Evolutionary conservation across 78 protist genomes (phyloP), one percentile per base, ranked within the genome.

Genomic region (Anaeramoeba ignava): DNA sequence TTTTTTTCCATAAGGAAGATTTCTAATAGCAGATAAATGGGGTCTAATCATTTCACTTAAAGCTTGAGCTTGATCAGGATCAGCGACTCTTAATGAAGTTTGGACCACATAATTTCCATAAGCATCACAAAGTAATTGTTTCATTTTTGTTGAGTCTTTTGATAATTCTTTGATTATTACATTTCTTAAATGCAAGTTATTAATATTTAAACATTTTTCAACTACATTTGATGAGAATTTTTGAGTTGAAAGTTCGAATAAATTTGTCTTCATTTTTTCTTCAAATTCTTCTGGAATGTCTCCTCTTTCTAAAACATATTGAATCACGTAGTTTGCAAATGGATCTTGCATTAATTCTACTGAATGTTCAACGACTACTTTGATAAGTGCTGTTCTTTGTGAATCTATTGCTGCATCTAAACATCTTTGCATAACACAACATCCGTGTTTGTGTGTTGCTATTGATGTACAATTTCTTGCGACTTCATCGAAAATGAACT

Each of bases 361-460:
- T 3, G 91, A 85, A 41, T 93, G 73, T 27, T 3, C 3, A 33
- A 87, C 41, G 27, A 92, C 80, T 68, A 85, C 93, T 17, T 3
- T 39, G 39, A 90, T 87, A 40, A 95, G 78, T 81, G 82, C 90
- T 41, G 82, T 38, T 84, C 88, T 85, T 83, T 94, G 98, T 0
- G 33, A 41, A 1, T 41, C 86, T 33, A 81, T 39, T 0, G 96
- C 97, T 67, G 68, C 80, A 73, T 96, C 97, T 39, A 96, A 87
- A 90, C 98, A 94, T 3, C 98, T 86, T 85, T 96, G 98, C 34
- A 94, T 39, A 27, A 96, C 98, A 78, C 97, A 95, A 91, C 98
- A 96, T 12, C 98, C 98, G 42, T 96, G 98, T 78, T 93, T 82
- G 81, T 96, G 97, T 38, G 96, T 90, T 23, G 96, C 95, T 0